Conservation (phyloP, 2,329 filamentous ascomycete genomes). For the Neofusicoccum sp. region DNA sequence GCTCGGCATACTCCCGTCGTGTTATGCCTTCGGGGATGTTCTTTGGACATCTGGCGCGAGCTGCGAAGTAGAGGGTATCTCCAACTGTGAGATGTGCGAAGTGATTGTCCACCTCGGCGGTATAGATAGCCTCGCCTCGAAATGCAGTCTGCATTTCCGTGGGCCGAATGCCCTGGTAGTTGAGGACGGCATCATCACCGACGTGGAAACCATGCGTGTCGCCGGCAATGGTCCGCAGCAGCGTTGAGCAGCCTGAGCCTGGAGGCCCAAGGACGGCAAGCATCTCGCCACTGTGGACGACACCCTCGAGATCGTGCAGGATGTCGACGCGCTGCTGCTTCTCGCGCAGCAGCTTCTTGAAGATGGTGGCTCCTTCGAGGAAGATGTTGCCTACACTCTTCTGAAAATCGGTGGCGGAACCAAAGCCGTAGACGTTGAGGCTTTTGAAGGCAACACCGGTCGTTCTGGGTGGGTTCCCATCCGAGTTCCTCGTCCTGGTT, state of each 20-base stretch:
- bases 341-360: slow-evolving; percentile 50
- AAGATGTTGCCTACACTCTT: slow-evolving; percentile 62
- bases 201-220: slow-evolving; percentile 74
- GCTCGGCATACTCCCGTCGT: slow-evolving; percentile 52
- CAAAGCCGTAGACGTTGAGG: slow-evolving; percentile 65
- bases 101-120: slow-evolving; percentile 73
- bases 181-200: slow-evolving; percentile 46
- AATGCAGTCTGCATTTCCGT: slow-evolving; percentile 72
- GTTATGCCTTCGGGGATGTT: slow-evolving; percentile 59
- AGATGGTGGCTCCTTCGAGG: slow-evolving; percentile 55
- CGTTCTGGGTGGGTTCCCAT: too few relatives aligned
- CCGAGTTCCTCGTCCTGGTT: too few relatives aligned
- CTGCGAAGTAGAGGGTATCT: slow-evolving; percentile 76
- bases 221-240: slow-evolving; percentile 77
- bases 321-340: slow-evolving; percentile 47
- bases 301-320: slow-evolving; percentile 53
- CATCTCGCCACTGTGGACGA: slow-evolving; percentile 51
- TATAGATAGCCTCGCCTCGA: slow-evolving; percentile 49
- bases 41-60: slow-evolving; percentile 65
- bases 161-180: slow-evolving; percentile 72
- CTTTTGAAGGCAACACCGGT: slow-evolving; percentile 64
- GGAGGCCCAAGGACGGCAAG: slow-evolving; percentile 53
- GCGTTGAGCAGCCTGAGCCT: slow-evolving; percentile 68
- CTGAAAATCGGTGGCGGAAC: slow-evolving; percentile 66
- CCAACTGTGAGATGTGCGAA: slow-evolving; percentile 75